A percentile compares a stretch with the other conserved stretches of the same genome.
phyloP scores from a whole-genome alignment of 371 early-diverging fungal species.

The Nematocida sp. region DNA sequence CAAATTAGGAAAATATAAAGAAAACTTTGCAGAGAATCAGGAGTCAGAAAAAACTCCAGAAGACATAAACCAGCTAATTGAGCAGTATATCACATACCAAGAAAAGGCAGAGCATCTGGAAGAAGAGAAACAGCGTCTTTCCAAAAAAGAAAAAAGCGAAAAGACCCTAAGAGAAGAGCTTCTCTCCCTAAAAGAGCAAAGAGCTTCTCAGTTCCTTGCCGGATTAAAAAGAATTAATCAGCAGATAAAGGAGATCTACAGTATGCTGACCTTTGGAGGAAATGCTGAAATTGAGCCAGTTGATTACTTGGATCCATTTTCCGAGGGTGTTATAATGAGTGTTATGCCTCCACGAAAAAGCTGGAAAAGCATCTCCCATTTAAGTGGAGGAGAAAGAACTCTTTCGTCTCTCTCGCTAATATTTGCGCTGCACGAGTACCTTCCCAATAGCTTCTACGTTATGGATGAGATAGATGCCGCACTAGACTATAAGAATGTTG shows the following conservation, averaged over 20 bases:
- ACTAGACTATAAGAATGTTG: conserved; percentile 96
- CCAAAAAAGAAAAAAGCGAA: conserved; percentile 8
- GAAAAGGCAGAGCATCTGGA: conserved; percentile 25
- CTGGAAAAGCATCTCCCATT: conserved; percentile 96
- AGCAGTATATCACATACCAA: conserved; percentile 52
- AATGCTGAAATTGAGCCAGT: conserved; percentile 98
- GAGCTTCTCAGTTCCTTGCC: conserved; percentile 85
- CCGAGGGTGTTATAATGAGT: conserved; percentile 92
- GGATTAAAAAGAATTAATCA: conserved; percentile 86
- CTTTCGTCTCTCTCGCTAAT: conserved; percentile 91
- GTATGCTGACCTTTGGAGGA: conserved; percentile 82
- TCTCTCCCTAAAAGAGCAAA: conserved; percentile 74
- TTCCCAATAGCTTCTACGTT: conserved; percentile 95
- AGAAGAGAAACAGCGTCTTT: conserved; percentile 34
- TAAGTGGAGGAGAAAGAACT: conserved; percentile 99
- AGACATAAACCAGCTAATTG: no score
- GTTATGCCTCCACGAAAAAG: conserved; percentile 99
- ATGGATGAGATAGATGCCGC: conserved; percentile 99
- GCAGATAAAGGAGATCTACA: conserved; percentile 96
- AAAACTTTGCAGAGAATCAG: no score
- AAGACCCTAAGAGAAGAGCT: conserved; percentile 65
- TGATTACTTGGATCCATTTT: conserved; percentile 95
- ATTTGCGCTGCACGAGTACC: conserved; percentile 96
- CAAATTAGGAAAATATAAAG: no score
- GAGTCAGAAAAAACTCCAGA: no score